Evolutionary conservation across 1,284 basidiomycete species (phyloP).

Genomic region (Coriolopsis trogii): DNA sequence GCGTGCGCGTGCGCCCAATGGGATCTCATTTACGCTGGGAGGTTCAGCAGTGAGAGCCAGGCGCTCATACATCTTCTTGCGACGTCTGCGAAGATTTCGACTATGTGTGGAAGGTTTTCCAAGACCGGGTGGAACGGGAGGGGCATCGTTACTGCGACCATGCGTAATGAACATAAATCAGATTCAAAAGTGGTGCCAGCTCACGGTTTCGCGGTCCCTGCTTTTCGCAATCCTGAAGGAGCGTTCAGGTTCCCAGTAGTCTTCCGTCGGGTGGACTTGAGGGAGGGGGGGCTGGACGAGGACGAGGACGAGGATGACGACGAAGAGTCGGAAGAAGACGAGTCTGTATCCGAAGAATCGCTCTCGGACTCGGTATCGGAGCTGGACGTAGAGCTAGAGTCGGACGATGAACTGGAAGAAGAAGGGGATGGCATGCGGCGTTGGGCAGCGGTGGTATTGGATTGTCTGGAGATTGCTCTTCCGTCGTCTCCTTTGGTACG

Average conservation of each 20-base stretch:
- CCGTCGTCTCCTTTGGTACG: constrained; percentile 16
- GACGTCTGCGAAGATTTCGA: constrained; percentile 65
- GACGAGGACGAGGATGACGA: constrained; percentile 22
- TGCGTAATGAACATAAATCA: neutral
- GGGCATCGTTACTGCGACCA: constrained; percentile 12
- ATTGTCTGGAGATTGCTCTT: neutral
- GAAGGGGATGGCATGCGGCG: neutral
- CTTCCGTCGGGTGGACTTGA: constrained; percentile 3
- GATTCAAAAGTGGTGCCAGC: neutral
- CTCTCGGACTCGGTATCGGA: constrained; percentile 21
- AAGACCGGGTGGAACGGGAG: constrained; percentile 57
- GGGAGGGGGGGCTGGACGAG: constrained; percentile 8
- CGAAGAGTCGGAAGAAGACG: constrained; percentile 19
- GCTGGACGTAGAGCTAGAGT: constrained; percentile 21
- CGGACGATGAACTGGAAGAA: constrained; percentile 8
- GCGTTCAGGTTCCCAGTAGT: neutral
- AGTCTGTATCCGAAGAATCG: constrained; percentile 27
- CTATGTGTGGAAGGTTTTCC: constrained; percentile 69
- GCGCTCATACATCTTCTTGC: constrained; percentile 46
- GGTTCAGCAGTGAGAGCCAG: constrained; percentile 21
- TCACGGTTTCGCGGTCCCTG: constrained; percentile 1
- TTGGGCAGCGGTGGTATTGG: neutral
- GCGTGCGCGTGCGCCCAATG: constrained; percentile 30
- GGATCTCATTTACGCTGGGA: constrained; percentile 39
- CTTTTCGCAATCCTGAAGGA: neutral